Conservation (phyloP, 164 flowering plant species). For the Macadamia integrifolia region DNA sequence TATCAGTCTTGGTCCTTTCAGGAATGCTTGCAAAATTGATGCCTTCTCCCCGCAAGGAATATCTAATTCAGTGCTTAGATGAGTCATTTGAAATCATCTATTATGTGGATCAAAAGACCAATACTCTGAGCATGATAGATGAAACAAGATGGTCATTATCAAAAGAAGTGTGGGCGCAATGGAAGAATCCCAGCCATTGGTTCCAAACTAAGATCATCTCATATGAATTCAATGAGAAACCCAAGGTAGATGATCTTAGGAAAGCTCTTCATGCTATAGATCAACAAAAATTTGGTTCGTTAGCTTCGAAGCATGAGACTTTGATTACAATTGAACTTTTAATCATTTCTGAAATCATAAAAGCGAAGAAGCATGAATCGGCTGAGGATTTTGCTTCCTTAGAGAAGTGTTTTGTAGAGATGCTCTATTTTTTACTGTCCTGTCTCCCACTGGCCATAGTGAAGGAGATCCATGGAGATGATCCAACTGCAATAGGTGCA, state of each 20-base stretch:
- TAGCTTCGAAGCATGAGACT: no score
- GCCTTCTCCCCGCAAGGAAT: neutral
- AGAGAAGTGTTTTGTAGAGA: neutral
- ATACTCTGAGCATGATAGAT: neutral
- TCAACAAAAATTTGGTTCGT: no score
- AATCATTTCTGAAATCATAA: neutral
- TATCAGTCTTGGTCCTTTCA: neutral
- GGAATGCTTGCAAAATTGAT: neutral
- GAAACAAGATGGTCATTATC: neutral
- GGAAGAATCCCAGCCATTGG: neutral
- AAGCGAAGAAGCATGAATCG: neutral
- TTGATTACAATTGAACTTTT: neutral
- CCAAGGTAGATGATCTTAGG: no score
- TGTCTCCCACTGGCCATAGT: conserved; percentile 1
- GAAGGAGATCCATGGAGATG: neutral
- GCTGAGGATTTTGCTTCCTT: neutral
- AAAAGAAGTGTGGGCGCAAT: conserved; percentile 1
- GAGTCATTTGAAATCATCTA: conserved; percentile 4
- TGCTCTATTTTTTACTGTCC: conserved; percentile 1
- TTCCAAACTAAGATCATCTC: neutral
- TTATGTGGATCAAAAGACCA: conserved; percentile 4
- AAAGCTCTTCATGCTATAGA: neutral
- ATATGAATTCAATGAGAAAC: neutral
- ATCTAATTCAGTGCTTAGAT: neutral
- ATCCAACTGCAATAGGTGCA: no score